Evolutionary conservation across 768 basidiomycete genomes (phyloP), one percentile per base, ranked within the genome.

Genomic region (Pleurotus platypus): DNA sequence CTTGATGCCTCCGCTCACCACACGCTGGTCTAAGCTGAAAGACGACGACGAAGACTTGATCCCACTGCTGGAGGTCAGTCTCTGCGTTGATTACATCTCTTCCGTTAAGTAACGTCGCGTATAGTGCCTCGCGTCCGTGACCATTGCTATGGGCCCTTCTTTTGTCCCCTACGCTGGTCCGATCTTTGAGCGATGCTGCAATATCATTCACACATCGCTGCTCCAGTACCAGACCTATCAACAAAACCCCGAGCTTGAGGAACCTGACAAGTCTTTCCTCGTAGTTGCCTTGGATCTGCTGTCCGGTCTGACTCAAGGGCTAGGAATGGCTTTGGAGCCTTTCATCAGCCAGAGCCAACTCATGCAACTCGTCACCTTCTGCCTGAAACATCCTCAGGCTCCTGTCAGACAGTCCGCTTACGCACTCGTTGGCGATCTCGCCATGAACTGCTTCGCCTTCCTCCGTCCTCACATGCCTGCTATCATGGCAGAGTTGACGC

Each of bases 211-310:
- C 70, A 78, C 76, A 42, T 83, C 92, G 1, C 82, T 98, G 3
- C 72, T 93, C 54, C 84, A 88, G 62, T 98, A 94, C 69, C 92
- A 95, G 65, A 82, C 85, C 15, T 97, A 79, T 74, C 89, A 92
- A 66, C 87, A 92, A 66, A 90, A 94, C 65, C 87, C 92, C 3
- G 91, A 95, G 2, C 76, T 91, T 59, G 94, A 98, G 56, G 94
- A 97, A 69, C 97, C 97, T 2, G 97, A 98, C 74, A 88, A 90
- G 67, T 90, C 95, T 3, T 98, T 98, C 84, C 85, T 99, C 49
- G 95, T 99, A 56, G 97, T 98, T 24, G 92, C 97, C 5, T 81
- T 99, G n/a, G 97, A 99, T 71, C 79, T 99, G 37, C 80, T 99
- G 22, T 97, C 94, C 7, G 97, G 97, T 54, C 78, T 99, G 16